These are phyloP conservation scores for Boletales sp. DNA, from an alignment of 768 basidiomycete species.

Conservation along the genomic window DNA sequence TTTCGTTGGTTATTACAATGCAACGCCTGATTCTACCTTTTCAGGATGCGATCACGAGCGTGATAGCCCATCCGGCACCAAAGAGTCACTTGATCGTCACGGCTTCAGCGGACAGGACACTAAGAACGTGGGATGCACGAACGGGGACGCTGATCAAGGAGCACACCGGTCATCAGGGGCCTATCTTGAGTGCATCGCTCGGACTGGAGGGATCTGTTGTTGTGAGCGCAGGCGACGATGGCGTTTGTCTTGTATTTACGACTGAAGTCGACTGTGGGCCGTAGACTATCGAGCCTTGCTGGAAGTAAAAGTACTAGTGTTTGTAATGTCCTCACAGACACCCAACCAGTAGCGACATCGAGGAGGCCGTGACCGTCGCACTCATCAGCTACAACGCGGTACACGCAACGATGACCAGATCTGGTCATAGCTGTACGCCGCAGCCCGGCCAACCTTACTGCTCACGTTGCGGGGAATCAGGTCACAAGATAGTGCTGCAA, in stretches of 20 bases:
- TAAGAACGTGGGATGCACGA: slow-evolving; percentile 92
- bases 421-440: no score
- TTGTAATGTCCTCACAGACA: no score
- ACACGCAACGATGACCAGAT: no score
- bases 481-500: no score
- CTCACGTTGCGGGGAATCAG: no score
- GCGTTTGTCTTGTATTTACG: slow-evolving; percentile 77
- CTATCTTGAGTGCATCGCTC: slow-evolving; percentile 72
- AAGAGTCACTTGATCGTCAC: slow-evolving; percentile 78
- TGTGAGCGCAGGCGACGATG: slow-evolving; percentile 90
- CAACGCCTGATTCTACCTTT: slow-evolving; percentile 6
- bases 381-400: no score
- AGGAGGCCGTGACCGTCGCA: no score
- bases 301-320: neutral
- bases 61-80: slow-evolving; percentile 72
- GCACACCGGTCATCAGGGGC: slow-evolving; percentile 78
- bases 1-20: neutral
- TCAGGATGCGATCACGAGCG: slow-evolving; percentile 83
- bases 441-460: no score
- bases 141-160: slow-evolving; percentile 74
- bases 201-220: slow-evolving; percentile 68
- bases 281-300: neutral
- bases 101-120: slow-evolving; percentile 79
- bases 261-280: slow-evolving; percentile 40
- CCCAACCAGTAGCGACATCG: no score